A percentile compares a stretch with the other conserved stretches of the same genome.
Evolutionary conservation across 805 yeast species (phyloP).

Genomic region (Metschnikowia kofuensis): DNA sequence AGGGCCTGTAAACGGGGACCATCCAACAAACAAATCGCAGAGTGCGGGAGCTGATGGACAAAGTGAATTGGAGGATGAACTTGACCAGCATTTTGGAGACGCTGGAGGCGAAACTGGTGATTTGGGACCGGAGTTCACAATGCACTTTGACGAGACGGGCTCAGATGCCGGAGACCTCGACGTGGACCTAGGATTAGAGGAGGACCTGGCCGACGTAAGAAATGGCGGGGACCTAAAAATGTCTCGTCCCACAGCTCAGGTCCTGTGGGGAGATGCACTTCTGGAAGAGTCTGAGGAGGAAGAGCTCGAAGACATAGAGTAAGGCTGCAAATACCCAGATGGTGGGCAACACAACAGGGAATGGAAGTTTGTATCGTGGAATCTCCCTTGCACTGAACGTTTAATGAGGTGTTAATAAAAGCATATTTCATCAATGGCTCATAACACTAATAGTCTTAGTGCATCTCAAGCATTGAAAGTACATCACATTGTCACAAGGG

Average conservation of each 20-base stretch:
- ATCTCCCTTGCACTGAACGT: background rate
- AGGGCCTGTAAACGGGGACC: background rate
- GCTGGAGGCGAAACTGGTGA: background rate
- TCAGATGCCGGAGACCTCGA: background rate
- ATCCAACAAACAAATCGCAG: background rate
- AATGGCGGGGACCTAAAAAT: background rate
- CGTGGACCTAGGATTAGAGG: background rate
- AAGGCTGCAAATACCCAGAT: background rate
- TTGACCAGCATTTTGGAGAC: conserved; percentile 4
- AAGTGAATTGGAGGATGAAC: conserved; percentile 3
- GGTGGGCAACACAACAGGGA: background rate
- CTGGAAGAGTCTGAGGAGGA: conserved; percentile 15
- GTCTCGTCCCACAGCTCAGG: background rate
- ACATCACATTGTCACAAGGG: no score
- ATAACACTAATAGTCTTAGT: no score
- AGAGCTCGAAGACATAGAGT: conserved; percentile 13
- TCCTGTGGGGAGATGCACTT: conserved; percentile 6
- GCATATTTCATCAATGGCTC: no score
- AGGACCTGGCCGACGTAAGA: background rate
- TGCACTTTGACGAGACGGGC: background rate
- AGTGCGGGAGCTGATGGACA: background rate
- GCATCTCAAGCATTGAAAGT: no score
- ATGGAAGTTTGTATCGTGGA: background rate
- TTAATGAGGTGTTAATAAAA: no score
- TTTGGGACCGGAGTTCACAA: background rate